These are phyloP conservation scores for Bipolaris sorokiniana DNA, from an alignment of 2,329 filamentous ascomycete genomes.

Conservation along the genomic window DNA sequence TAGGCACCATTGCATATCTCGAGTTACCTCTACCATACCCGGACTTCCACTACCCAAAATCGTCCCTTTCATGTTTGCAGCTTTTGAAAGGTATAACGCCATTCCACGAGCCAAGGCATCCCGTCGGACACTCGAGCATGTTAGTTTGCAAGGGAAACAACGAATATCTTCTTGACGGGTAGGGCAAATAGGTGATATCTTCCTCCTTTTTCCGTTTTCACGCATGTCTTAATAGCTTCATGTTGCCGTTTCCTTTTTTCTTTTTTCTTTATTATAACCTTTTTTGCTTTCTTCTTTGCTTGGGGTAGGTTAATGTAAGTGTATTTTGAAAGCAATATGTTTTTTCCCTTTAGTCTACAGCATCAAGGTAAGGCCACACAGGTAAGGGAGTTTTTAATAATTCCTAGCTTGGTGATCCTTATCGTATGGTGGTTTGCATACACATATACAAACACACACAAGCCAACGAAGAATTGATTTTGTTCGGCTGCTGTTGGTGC, in stretches of 20 bases:
- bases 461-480: not conserved
- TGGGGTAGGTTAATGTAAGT: constrained; percentile 1
- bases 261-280: not conserved
- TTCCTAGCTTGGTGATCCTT: constrained; percentile 1
- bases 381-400: not conserved
- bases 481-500: not conserved
- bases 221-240: not conserved
- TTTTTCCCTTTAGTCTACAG: not conserved
- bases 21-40: not conserved
- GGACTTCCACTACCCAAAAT: not conserved
- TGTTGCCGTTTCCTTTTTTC: not conserved
- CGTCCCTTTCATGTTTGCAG: not conserved
- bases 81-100: not conserved
- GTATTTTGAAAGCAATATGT: not conserved
- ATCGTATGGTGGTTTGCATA: not conserved
- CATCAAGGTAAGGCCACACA: constrained; percentile 1
- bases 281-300: not conserved
- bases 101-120: not conserved
- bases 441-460: not conserved
- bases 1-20: not conserved
- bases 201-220: not conserved
- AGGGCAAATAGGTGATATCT: not conserved
- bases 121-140: not conserved
- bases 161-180: not conserved
- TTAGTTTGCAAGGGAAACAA: not conserved